These are phyloP conservation scores for Gastroboletus turbinatus DNA, from an alignment of 1,284 basidiomycete genomes.

Conservation along the genomic window DNA sequence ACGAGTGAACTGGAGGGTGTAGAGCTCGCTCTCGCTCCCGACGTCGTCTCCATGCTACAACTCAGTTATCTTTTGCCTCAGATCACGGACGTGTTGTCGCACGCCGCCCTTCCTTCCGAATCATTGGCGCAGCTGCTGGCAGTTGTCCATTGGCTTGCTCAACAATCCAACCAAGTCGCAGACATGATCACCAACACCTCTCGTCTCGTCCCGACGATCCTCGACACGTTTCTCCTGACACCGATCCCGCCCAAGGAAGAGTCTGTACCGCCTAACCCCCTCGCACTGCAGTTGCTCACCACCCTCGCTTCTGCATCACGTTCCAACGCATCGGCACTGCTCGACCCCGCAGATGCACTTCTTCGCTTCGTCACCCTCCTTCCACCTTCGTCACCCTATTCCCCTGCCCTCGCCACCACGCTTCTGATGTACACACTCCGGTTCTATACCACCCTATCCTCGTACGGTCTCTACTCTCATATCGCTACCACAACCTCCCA, in stretches of 20 bases:
- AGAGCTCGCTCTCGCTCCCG: slow-evolving; percentile 36
- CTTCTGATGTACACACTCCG: slow-evolving; percentile 62
- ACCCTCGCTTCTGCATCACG: slow-evolving; percentile 67
- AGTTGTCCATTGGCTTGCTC: slow-evolving; percentile 61
- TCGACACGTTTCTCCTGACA: slow-evolving; percentile 58
- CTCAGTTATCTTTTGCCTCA: slow-evolving; percentile 57
- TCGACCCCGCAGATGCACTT: slow-evolving; percentile 60
- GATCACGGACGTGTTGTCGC: slow-evolving; percentile 40
- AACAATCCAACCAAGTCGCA: slow-evolving; percentile 55
- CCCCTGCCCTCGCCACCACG: slow-evolving; percentile 41
- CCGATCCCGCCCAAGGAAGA: slow-evolving; percentile 40
- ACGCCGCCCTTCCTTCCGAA: slow-evolving; percentile 46
- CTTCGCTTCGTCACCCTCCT: slow-evolving; percentile 74
- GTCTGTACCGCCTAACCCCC: slow-evolving; percentile 44
- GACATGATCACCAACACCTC: slow-evolving; percentile 52
- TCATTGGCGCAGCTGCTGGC: slow-evolving; percentile 60
- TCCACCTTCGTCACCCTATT: slow-evolving; percentile 52
- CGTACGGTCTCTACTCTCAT: slow-evolving; percentile 76
- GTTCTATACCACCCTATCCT: slow-evolving; percentile 66
- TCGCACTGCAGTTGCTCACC: slow-evolving; percentile 59
- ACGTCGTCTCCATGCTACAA: slow-evolving; percentile 47
- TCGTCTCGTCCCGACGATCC: slow-evolving; percentile 53
- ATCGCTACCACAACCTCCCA: slow-evolving; percentile 63
- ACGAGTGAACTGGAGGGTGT: slow-evolving; percentile 44
- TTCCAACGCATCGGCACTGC: slow-evolving; percentile 59